A percentile compares a stretch with the other conserved stretches of the same genome.
phyloP scores from a whole-genome alignment of 2,329 filamentous ascomycete genomes.

The Cordyceps tenuipes region DNA sequence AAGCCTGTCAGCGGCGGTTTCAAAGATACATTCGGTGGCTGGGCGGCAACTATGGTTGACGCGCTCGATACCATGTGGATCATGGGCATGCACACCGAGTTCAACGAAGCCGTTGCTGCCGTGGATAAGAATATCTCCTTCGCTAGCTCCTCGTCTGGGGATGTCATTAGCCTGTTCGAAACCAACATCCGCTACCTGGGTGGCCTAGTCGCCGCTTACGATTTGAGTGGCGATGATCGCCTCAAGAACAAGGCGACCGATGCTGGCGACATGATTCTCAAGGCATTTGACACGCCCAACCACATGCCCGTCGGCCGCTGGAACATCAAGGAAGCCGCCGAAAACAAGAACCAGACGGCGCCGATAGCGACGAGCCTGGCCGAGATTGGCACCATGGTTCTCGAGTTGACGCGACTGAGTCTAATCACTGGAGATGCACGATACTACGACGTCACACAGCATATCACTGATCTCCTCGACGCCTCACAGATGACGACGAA shows the following conservation, averaged over 20 bases:
- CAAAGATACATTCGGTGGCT: conserved; percentile 43
- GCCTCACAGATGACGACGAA: conserved; percentile 57
- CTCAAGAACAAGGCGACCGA: conserved; percentile 41
- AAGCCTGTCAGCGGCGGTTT: conserved; percentile 37
- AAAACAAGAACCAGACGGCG: conserved; percentile 17
- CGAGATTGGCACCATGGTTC: conserved; percentile 56
- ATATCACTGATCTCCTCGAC: conserved; percentile 59
- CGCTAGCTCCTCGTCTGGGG: conserved; percentile 30
- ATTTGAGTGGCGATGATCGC: conserved; percentile 35
- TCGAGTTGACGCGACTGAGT: conserved; percentile 65
- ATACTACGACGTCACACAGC: conserved; percentile 66
- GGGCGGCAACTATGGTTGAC: conserved; percentile 53
- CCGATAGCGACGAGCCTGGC: conserved; percentile 37
- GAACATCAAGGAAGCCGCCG: conserved; percentile 19
- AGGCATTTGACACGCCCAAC: conserved; percentile 44
- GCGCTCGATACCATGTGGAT: conserved; percentile 54
- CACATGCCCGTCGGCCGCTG: conserved; percentile 34
- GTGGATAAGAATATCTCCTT: conserved; percentile 41
- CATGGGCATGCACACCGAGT: conserved; percentile 50
- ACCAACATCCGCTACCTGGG: conserved; percentile 48
- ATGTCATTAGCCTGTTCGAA: conserved; percentile 42
- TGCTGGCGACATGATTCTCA: conserved; percentile 44
- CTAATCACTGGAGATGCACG: conserved; percentile 61
- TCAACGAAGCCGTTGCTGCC: conserved; percentile 43
- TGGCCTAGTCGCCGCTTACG: conserved; percentile 42